Conservation (phyloP, 495 filamentous ascomycete genomes). For the Aspergillus homomorphus region DNA sequence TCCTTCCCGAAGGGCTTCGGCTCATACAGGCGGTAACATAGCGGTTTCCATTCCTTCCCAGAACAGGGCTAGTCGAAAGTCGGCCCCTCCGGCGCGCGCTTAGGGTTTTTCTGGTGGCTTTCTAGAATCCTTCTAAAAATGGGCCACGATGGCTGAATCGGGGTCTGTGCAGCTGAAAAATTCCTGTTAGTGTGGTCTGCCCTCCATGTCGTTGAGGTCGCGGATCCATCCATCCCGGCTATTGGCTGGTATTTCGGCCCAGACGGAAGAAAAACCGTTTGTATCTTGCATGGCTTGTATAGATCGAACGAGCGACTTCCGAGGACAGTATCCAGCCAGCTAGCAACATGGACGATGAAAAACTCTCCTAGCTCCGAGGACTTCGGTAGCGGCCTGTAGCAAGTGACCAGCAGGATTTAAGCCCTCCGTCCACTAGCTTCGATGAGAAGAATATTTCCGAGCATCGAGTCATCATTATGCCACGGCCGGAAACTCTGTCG, state of each 20-base stretch:
- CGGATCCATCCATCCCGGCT: too few species aligned
- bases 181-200: neutral
- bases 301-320: neutral
- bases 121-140: slow-evolving; percentile 10
- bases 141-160: slow-evolving; percentile 1
- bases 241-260: neutral
- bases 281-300: neutral
- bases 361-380: neutral
- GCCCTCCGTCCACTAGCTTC: neutral
- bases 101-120: slow-evolving; percentile 1
- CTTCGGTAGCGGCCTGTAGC: neutral
- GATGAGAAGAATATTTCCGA: neutral
- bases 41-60: neutral
- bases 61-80: neutral
- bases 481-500: neutral
- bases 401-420: neutral
- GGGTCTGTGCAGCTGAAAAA: neutral
- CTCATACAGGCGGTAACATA: neutral
- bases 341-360: neutral
- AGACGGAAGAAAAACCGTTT: neutral
- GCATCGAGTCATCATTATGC: neutral
- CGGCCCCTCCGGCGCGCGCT: slow-evolving; percentile 3
- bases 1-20: neutral
- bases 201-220: too few species aligned
- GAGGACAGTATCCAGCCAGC: neutral